Evolutionary conservation across 2,329 filamentous ascomycete species (phyloP).

Genomic region (Ustilaginoidea virens): DNA sequence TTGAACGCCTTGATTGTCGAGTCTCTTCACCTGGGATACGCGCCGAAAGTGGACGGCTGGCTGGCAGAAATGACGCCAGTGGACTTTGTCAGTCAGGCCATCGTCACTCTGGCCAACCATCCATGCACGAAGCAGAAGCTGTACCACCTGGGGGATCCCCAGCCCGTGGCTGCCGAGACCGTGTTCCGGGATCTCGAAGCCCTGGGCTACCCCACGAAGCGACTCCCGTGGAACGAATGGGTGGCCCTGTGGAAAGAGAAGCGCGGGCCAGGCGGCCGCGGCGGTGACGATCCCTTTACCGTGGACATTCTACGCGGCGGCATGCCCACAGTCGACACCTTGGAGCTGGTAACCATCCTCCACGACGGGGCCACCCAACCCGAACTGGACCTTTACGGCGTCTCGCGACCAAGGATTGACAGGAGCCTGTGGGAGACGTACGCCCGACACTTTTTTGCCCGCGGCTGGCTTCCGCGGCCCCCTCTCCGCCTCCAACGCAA

Average conservation of each 20-base stretch:
- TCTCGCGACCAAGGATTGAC: slow-evolving; percentile 56
- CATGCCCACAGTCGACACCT: slow-evolving; percentile 61
- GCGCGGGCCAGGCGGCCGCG: slow-evolving; percentile 42
- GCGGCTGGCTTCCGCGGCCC: slow-evolving; percentile 57
- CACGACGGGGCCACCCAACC: slow-evolving; percentile 54
- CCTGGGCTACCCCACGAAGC: slow-evolving; percentile 56
- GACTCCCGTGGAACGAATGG: slow-evolving; percentile 58
- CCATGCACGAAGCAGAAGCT: slow-evolving; percentile 45
- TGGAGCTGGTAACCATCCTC: slow-evolving; percentile 57
- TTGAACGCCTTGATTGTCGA: slow-evolving; percentile 64
- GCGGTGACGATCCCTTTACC: slow-evolving; percentile 58
- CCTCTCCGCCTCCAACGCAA: slow-evolving; percentile 32
- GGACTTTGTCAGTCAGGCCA: slow-evolving; percentile 63
- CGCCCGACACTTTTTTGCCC: slow-evolving; percentile 63
- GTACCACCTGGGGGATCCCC: slow-evolving; percentile 62
- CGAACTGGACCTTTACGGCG: slow-evolving; percentile 31
- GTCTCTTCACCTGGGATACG: slow-evolving; percentile 55
- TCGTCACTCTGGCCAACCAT: slow-evolving; percentile 53
- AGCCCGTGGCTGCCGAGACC: slow-evolving; percentile 47
- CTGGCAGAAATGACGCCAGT: slow-evolving; percentile 73
- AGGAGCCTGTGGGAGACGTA: slow-evolving; percentile 59
- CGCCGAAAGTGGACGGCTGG: slow-evolving; percentile 59
- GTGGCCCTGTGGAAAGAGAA: slow-evolving; percentile 58
- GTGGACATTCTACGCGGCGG: slow-evolving; percentile 66
- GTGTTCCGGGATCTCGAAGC: slow-evolving; percentile 49